phyloP scores from a whole-genome alignment of 352 stramenopile genomes.

The Paralagenidium karlingii region DNA sequence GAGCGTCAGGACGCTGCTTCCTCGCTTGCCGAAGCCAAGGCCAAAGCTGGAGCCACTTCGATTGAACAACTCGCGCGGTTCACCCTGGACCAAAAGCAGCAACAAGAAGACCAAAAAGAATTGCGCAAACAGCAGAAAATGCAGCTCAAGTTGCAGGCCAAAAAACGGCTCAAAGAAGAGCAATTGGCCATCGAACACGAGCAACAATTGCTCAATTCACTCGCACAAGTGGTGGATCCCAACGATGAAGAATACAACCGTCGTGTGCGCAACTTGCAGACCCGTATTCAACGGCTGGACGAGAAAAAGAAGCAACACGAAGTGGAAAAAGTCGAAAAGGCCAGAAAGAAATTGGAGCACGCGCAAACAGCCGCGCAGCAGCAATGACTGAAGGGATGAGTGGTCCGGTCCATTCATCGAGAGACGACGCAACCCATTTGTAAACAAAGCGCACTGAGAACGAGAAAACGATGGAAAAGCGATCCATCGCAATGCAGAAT shows the following conservation, averaged over 20 bases:
- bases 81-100: constrained; percentile 19
- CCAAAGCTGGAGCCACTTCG: constrained; percentile 18
- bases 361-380: neutral
- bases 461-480: neutral
- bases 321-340: constrained; percentile 21
- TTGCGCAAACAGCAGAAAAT: constrained; percentile 21
- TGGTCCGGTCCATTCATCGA: constrained; percentile 14
- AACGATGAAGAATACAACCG: constrained; percentile 31
- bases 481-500: no score
- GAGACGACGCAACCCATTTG: constrained; percentile 7
- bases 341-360: constrained; percentile 11
- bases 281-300: constrained; percentile 23
- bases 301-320: constrained; percentile 32
- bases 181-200: constrained; percentile 48
- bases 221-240: constrained; percentile 31
- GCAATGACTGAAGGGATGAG: neutral
- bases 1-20: constrained; percentile 6
- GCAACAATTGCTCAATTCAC: constrained; percentile 35
- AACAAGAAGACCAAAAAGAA: constrained; percentile 15
- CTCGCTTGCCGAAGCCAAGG: constrained; percentile 14
- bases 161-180: constrained; percentile 40
- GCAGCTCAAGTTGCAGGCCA: constrained; percentile 26
- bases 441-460: neutral
- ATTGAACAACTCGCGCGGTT: constrained; percentile 22
- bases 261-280: constrained; percentile 27